phyloP scores from a whole-genome alignment of 108 stramenopile genomes.

The Skeletonema tropicum region DNA sequence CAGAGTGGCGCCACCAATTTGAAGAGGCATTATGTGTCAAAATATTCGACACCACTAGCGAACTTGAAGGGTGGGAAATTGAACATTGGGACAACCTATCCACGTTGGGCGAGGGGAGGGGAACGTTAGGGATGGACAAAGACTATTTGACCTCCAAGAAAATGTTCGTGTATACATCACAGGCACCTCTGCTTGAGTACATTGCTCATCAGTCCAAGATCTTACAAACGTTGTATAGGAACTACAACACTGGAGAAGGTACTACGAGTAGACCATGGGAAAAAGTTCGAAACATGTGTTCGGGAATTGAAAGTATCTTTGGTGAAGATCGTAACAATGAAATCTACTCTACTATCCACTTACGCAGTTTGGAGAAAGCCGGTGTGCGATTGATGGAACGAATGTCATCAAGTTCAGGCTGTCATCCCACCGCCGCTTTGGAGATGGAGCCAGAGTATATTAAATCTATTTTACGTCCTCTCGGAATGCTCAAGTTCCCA shows the following conservation, averaged over 20 bases:
- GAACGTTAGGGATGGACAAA: background rate
- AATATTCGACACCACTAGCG: background rate
- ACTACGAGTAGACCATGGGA: background rate
- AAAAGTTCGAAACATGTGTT: conserved; percentile 32
- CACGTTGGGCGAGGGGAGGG: background rate
- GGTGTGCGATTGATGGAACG: background rate
- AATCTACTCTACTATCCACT: conserved; percentile 23
- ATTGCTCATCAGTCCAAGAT: conserved; percentile 13
- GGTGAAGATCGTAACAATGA: background rate
- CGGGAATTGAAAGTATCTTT: conserved; percentile 22
- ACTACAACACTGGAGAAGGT: conserved; percentile 34
- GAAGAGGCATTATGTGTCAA: conserved; percentile 36
- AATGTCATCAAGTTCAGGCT: background rate
- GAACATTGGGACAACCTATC: background rate
- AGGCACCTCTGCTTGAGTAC: conserved; percentile 24
- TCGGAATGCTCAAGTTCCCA: conserved; percentile 39
- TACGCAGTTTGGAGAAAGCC: conserved; percentile 15
- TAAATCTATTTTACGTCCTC: conserved; percentile 35
- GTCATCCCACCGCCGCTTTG: conserved; percentile 33
- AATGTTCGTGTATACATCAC: conserved; percentile 21
- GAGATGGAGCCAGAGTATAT: conserved; percentile 46
- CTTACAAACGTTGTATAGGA: conserved; percentile 18
- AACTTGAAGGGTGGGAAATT: background rate
- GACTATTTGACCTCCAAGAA: background rate
- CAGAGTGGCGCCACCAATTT: conserved; percentile 8